Evolutionary conservation across 2,329 filamentous ascomycete genomes (phyloP), one percentile per base, ranked within the genome.

Genomic region (Calonectria fujianensis): DNA sequence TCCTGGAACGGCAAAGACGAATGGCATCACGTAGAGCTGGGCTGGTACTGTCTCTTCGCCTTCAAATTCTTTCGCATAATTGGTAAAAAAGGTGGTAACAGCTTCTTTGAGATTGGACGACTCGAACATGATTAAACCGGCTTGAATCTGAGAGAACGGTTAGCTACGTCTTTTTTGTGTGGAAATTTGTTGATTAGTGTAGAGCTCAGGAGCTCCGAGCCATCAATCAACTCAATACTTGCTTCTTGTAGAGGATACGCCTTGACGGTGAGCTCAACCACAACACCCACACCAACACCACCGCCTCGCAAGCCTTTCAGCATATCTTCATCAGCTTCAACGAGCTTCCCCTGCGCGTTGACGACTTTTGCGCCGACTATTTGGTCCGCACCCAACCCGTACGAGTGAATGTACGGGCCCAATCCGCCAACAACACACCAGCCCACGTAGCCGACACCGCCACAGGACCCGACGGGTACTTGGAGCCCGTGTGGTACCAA

Each of bases 251-350:
- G 10, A 1, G 73, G 70, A 32, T 69, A 73, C 13, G 70, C 59
- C 50, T 69, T 75, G 14, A 73, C 31, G 18, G 61, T 41, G 24
- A 73, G 14, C 35, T 76, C 73, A 24, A 70, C 75, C 39, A 76
- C 67, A 5, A 76, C 61, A 29, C 69, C 73, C 10, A 76, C 66
- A 29, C 63, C 69, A 5, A 70, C 73, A 4, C 75, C 75, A 9
- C 72, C 73, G 10, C 73, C 75, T 39, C 75, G 65, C 24, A 75
- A 45, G 20, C 69, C 75, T 32, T 73, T 73, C 20, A 76, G 52
- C 27, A 76, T 37, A 3, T 64, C 57, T 8, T 45, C 48, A 37
- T 75, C 73, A 1, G 75, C 75, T 2, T 75, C 61, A 3, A 73
- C 48, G 8, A 76, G 16, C 16, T 70, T 68, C 10, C 75, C 75